Evolutionary conservation across 306 rosid genomes (phyloP), one percentile per base, ranked within the genome.

Genomic region (Cicer yamashitae): DNA sequence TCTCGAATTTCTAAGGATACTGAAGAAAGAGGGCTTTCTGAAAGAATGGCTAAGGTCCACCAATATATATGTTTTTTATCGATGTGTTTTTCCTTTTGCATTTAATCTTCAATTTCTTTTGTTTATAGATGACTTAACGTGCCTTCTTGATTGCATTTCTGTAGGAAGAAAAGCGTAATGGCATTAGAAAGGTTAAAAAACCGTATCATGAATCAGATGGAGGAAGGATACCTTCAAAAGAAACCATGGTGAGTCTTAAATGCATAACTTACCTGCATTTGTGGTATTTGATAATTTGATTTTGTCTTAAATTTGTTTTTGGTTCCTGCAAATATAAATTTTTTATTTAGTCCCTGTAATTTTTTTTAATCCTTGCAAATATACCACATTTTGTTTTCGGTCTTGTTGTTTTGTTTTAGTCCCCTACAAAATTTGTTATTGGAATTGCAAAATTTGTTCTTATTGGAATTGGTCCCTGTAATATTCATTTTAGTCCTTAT

Each of bases 101-200:
- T 71, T 10, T 30, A 40, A 38, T 72, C 41, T 40, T 61, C 43
- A 8, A 22, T 22, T 8, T 56, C 2, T 62, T 34, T 52, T 67
- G 53, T 48, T 50, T 45, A 54, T 66, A 46, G 9, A 63, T 52
- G 59, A 38, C 18, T 13, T 20, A 20, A 61, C 8, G 7, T 13
- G 22, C 18, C 7, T 38, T 50, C 78, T 72, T 78, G 15, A 72
- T 78, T 20, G 70, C 78, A 72, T 51, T n/a, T 74, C 63, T 53
- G 62, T 72, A 91, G 88, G 90, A 80, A 83, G 90, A 84, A 75
- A 83, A 76, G 73, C 60, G 87, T 70, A 67, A 58, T 54, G 87
- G 87, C 65, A 82, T 82, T 40, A 77, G 66, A 39, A 89, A 82
- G 76, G 84, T 53, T 10, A 71, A 71, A 68, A 91, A 89, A 60